Conservation (phyloP, 257 asterid species). For the Mentha longifolia region DNA sequence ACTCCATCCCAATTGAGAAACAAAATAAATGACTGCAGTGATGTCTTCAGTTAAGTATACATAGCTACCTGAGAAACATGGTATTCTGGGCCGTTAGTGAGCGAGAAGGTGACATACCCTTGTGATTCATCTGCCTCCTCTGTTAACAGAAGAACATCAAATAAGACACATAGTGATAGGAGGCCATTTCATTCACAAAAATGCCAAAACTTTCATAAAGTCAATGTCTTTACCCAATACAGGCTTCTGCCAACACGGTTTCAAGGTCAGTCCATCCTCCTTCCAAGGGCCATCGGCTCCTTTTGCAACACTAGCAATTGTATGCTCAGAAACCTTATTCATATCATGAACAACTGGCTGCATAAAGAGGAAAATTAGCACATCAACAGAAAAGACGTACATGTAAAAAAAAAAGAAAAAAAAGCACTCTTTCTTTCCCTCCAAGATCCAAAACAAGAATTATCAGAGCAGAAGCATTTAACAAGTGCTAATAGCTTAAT, state of each 20-base stretch:
- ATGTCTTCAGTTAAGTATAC: background rate
- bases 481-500: background rate
- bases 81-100: conserved; percentile 98
- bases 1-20: conserved; percentile 3
- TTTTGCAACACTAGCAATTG: conserved; percentile 51
- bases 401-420: no score
- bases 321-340: conserved; percentile 57
- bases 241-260: conserved; percentile 89
- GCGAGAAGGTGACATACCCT: conserved; percentile 85
- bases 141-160: conserved; percentile 35
- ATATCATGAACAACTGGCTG: conserved; percentile 57
- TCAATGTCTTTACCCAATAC: conserved; percentile 53
- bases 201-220: background rate
- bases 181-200: background rate
- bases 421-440: background rate
- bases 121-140: conserved; percentile 77
- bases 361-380: conserved; percentile 24
- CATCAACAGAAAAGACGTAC: background rate
- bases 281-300: conserved; percentile 68
- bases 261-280: conserved; percentile 67
- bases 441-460: background rate
- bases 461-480: conserved; percentile 19
- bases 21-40: background rate
- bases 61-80: conserved; percentile 91
- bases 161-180: background rate